Percentiles rank a stretch among this genome's conserved stretches.
Conservation (phyloP, 331 rosid species). For the Cydonia oblonga region DNA sequence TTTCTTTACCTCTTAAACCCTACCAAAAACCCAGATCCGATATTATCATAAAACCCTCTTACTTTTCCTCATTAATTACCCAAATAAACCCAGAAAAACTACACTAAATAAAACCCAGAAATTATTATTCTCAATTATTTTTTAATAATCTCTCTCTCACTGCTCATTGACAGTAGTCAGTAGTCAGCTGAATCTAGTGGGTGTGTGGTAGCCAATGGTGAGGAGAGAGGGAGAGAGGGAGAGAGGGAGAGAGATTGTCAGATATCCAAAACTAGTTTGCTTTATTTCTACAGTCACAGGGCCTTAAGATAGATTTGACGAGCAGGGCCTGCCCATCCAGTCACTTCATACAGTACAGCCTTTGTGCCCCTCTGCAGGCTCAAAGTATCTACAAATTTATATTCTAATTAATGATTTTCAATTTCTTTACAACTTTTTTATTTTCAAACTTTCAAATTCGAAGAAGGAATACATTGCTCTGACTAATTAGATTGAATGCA, state of each 20-base stretch:
- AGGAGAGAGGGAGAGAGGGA: not conserved
- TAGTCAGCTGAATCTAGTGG: slow-evolving; percentile 28
- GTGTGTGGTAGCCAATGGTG: slow-evolving; percentile 14
- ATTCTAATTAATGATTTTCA: not conserved
- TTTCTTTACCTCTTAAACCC: slow-evolving; percentile 30
- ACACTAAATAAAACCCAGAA: not conserved
- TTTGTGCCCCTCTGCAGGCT: slow-evolving; percentile 38
- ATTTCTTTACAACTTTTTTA: not conserved
- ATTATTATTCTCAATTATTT: not conserved
- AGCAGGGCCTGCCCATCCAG: slow-evolving; percentile 62
- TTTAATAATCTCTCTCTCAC: not conserved
- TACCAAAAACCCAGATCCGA: slow-evolving; percentile 29
- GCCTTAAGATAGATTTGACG: slow-evolving; percentile 52
- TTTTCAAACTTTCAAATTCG: not conserved
- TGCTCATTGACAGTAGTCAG: not conserved
- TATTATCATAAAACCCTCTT: not conserved
- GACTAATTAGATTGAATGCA: too few species aligned
- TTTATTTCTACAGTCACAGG: slow-evolving; percentile 26
- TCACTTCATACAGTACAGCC: slow-evolving; percentile 63
- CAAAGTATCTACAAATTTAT: slow-evolving; percentile 1
- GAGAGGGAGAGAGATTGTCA: not conserved
- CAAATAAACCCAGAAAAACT: slow-evolving; percentile 3
- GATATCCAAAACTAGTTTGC: slow-evolving; percentile 23
- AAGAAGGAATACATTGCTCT: not conserved
- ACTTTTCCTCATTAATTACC: not conserved